Base-by-base conservation (phyloP, 2,329 filamentous ascomycete genomes). In the Rhynchosporium graminicola region DNA sequence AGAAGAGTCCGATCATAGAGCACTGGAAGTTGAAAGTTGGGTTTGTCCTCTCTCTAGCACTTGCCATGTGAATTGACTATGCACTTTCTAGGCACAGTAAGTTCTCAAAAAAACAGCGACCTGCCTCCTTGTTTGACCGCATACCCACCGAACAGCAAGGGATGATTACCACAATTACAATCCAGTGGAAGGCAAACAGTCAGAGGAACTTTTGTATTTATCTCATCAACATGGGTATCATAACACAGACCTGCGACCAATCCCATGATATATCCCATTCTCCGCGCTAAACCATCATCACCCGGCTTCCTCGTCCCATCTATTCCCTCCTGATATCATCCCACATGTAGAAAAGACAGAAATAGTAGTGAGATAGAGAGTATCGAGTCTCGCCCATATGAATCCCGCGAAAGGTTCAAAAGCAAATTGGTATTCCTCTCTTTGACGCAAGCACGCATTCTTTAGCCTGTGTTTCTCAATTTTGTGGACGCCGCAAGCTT, bases 371-470 rank as follows among this genome's bases (percentile, higher is more conserved):
- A 61, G 38, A 33, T 36, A 54, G 20, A 52, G 47, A 43, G 33
- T 36, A 42, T 7, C 31, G 29, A 26, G 38, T 31, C 31, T 20
- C 15, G 54, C 33, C 33, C 57, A 36, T 28, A 36, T 38, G 13
- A 8, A 33, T 40, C 26, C 63, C 64, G 36, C 33, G 60, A 62
- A 61, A 61, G 61, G 36, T 28, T 60, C 60, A 64, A 71, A 72
- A 71, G 68, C 70, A 72, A 72, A 72, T 72, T 71, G 70, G 70
- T 72, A 71, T 72, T 68, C 69, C 68, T 66, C 66, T 68, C 63
- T 63, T 46, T 62, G 65, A 69, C 63, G 65, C 63, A 66, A 20
- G 20, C 20, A 20, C 60, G 59, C 62, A 61, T 47, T 65, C 62
- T 70, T 71, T 70, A 71, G 71, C 69, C 59, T 67, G 52, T 70